A percentile compares a stretch with the other conserved stretches of the same genome.
Evolutionary conservation across 345 rosid genomes (phyloP).

Genomic region (Conringia planisiliqua): DNA sequence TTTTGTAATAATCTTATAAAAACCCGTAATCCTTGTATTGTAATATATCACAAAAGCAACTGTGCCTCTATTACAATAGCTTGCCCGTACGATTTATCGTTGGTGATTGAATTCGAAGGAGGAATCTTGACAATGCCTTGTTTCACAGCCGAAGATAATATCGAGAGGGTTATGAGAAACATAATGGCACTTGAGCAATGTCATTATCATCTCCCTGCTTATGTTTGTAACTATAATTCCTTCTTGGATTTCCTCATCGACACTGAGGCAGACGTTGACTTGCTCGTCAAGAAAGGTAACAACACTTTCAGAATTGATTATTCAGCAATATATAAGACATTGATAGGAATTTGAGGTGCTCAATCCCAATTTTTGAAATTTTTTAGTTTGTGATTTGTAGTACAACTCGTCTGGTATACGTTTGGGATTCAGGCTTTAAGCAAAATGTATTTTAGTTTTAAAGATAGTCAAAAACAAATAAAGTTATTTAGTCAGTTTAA

Average conservation of each 20-base stretch:
- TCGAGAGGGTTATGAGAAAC: slow-evolving; percentile 14
- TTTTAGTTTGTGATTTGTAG: not conserved
- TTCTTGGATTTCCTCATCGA: slow-evolving; percentile 34
- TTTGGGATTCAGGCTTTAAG: not conserved
- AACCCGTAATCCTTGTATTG: not conserved
- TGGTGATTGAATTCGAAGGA: slow-evolving; percentile 9
- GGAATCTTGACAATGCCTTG: slow-evolving; percentile 22
- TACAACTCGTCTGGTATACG: not conserved
- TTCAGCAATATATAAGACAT: not conserved
- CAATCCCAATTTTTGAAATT: not conserved
- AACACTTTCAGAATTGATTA: not conserved
- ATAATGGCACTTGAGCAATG: slow-evolving; percentile 34
- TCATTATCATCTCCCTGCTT: not conserved
- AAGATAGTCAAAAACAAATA: not conserved
- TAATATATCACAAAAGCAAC: not conserved
- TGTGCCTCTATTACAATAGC: too few relatives aligned
- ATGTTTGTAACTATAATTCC: slow-evolving; percentile 12
- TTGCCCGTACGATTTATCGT: too few relatives aligned
- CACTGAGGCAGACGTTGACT: slow-evolving; percentile 17
- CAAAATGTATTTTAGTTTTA: not conserved
- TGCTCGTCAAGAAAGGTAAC: slow-evolving; percentile 32
- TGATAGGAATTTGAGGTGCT: not conserved
- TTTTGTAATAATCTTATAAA: not conserved
- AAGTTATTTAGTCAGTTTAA: not conserved
- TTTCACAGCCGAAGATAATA: not conserved